Percentiles rank a stretch among this genome's conserved stretches.
Evolutionary conservation across 208 protist species (phyloP).

Genomic region (Trypanosoma conorhini): DNA sequence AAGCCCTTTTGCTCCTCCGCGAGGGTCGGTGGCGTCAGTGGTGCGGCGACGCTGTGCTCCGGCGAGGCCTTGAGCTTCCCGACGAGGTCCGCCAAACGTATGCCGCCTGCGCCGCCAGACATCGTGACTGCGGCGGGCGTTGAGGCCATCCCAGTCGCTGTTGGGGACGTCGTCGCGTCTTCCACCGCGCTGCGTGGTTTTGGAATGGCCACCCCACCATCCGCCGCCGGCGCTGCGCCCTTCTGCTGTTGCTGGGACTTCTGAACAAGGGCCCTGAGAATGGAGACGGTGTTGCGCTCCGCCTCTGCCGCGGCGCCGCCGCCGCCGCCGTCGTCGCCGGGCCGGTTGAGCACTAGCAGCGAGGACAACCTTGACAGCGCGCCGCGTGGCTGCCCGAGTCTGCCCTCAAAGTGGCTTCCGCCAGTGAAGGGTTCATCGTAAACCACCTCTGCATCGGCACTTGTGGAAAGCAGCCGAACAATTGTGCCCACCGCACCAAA

Average conservation of each 20-base stretch:
- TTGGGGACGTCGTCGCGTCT: slow-evolving; percentile 20
- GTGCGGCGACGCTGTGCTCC: slow-evolving; percentile 11
- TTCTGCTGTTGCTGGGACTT: slow-evolving; percentile 18
- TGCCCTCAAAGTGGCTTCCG: slow-evolving; percentile 71
- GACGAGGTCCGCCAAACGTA: slow-evolving; percentile 29
- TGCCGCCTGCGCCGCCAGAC: slow-evolving; percentile 10
- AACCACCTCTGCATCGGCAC: slow-evolving; percentile 83
- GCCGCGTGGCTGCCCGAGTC: slow-evolving; percentile 64
- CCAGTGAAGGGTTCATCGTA: slow-evolving; percentile 87
- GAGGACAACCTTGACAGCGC: slow-evolving; percentile 67
- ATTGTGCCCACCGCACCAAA: slow-evolving; percentile 85
- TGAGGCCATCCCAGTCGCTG: slow-evolving; percentile 1
- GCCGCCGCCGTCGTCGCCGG: slow-evolving; percentile 12
- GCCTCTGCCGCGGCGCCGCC: neutral
- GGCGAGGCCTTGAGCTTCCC: slow-evolving; percentile 18
- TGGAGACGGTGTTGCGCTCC: slow-evolving; percentile 5
- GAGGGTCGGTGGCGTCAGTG: slow-evolving; percentile 14
- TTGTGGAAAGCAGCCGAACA: slow-evolving; percentile 76
- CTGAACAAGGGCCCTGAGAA: slow-evolving; percentile 6
- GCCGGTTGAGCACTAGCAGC: slow-evolving; percentile 64
- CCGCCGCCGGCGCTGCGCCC: neutral
- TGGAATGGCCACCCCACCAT: slow-evolving; percentile 24
- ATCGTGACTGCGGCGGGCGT: slow-evolving; percentile 9
- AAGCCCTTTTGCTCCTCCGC: neutral
- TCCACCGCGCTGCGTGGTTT: slow-evolving; percentile 48